Percentiles rank a stretch among this genome's conserved stretches.
Conservation (phyloP, 2,329 filamentous ascomycete species). For the Teratosphaeria pseudoeucalypti region DNA sequence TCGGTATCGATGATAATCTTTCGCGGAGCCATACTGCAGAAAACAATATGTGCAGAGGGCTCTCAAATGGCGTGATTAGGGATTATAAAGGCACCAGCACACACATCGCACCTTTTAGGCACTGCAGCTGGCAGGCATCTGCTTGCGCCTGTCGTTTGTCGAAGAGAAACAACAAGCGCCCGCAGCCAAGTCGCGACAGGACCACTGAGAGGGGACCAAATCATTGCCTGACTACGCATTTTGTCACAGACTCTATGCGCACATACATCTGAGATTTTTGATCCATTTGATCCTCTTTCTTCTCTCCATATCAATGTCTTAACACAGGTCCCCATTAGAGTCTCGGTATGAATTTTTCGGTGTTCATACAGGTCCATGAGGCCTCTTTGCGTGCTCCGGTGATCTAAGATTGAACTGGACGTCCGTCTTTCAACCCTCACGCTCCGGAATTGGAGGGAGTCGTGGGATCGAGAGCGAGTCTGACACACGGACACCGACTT, state of each 20-base stretch:
- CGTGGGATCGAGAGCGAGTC: neutral
- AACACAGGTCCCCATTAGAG: slow-evolving; percentile 91
- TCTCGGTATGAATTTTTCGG: slow-evolving; percentile 88
- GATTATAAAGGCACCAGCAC: neutral
- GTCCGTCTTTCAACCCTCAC: neutral
- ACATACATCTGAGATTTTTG: neutral
- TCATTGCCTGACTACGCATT: neutral
- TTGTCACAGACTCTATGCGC: neutral
- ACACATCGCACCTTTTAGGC: neutral
- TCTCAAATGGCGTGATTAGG: too few relatives aligned
- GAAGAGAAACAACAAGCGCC: neutral
- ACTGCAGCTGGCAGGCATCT: neutral
- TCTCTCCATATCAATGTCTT: slow-evolving; percentile 58
- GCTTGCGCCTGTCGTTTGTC: neutral
- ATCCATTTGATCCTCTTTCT: slow-evolving; percentile 3
- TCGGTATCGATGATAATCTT: slow-evolving; percentile 94
- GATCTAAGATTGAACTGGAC: slow-evolving; percentile 60
- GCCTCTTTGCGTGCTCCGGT: slow-evolving; percentile 93
- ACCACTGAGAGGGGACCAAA: neutral
- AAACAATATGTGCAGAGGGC: neutral
- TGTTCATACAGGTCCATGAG: slow-evolving; percentile 79
- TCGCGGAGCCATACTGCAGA: slow-evolving; percentile 31
- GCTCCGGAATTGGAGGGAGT: neutral
- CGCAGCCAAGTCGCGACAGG: neutral
- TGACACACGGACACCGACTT: neutral